Percentiles rank a stretch among this genome's conserved stretches.
phyloP scores from a whole-genome alignment of 257 asterid species.

The Solanum medicagineum region DNA sequence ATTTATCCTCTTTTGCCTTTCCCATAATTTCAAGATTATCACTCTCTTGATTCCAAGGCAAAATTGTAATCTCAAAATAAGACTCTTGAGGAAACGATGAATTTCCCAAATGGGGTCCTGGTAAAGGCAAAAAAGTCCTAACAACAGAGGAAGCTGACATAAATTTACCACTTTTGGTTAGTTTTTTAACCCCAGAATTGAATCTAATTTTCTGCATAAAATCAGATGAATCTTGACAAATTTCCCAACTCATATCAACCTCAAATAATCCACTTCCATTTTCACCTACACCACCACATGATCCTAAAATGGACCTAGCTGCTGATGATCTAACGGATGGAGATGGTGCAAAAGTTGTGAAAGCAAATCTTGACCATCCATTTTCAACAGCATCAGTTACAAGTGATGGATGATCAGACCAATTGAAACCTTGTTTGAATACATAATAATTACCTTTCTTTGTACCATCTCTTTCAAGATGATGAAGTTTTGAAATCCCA shows the following conservation, averaged over 20 bases:
- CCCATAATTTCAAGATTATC: not conserved
- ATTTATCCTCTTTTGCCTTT: slow-evolving; percentile 12
- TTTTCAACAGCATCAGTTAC: slow-evolving; percentile 84
- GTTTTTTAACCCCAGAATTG: slow-evolving; percentile 20
- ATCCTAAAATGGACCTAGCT: slow-evolving; percentile 32
- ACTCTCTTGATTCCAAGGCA: slow-evolving; percentile 8
- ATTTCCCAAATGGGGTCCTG: slow-evolving; percentile 68
- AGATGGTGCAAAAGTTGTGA: slow-evolving; percentile 27
- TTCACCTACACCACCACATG: slow-evolving; percentile 29
- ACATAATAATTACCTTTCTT: slow-evolving; percentile 25
- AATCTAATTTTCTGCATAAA: slow-evolving; percentile 69
- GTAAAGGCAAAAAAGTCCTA: slow-evolving; percentile 58
- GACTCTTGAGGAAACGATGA: slow-evolving; percentile 87
- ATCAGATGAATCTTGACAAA: slow-evolving; percentile 74
- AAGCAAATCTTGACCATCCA: slow-evolving; percentile 87
- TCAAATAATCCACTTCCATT: slow-evolving; percentile 8
- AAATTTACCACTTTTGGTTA: not conserved
- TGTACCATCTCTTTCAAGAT: slow-evolving; percentile 15
- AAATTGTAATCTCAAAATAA: slow-evolving; percentile 63
- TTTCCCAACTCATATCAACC: slow-evolving; percentile 68
- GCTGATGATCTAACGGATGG: slow-evolving; percentile 43
- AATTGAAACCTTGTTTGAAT: slow-evolving; percentile 48
- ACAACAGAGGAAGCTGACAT: slow-evolving; percentile 34
- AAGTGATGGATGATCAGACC: slow-evolving; percentile 79
- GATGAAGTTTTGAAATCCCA: slow-evolving; percentile 50